These are phyloP conservation scores for Tanacetum coccineum DNA, from an alignment of 129 eudicot genomes.

Conservation along the genomic window DNA sequence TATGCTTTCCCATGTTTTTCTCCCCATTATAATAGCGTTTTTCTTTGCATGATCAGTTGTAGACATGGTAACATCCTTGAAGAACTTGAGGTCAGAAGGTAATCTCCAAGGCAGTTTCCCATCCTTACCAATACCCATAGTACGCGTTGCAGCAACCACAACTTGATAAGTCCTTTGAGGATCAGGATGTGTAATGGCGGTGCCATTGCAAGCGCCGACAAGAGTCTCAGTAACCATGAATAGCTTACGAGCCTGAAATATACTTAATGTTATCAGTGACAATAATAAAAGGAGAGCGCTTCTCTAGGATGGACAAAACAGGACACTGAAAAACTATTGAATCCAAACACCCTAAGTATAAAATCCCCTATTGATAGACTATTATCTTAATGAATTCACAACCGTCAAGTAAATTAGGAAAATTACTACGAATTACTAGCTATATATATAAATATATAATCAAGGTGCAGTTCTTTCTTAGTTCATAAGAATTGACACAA, in stretches of 20 bases:
- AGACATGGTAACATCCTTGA: constrained; percentile 61
- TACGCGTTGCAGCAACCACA: constrained; percentile 79
- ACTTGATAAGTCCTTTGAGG: constrained; percentile 75
- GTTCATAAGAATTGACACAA: neutral
- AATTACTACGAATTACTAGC: neutral
- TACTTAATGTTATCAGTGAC: constrained; percentile 5
- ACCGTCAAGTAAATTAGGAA: neutral
- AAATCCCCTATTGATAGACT: neutral
- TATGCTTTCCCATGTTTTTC: constrained; percentile 93
- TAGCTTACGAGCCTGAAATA: constrained; percentile 23
- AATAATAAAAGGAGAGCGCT: constrained; percentile 6
- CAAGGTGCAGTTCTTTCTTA: neutral
- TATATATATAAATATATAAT: neutral
- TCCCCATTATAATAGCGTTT: constrained; percentile 90
- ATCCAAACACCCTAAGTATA: too few species aligned
- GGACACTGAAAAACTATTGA: neutral
- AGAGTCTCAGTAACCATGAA: constrained; percentile 49
- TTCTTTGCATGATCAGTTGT: constrained; percentile 64
- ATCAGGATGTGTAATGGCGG: constrained; percentile 24
- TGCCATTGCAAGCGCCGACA: constrained; percentile 37
- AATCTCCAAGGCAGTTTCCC: constrained; percentile 87
- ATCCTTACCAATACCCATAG: constrained; percentile 87
- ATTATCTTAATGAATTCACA: neutral
- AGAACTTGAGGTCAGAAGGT: constrained; percentile 86
- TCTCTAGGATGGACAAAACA: constrained; percentile 1